These are phyloP conservation scores for Apiospora phragmitis DNA, from an alignment of 2,329 filamentous ascomycete genomes.

Conservation along the genomic window DNA sequence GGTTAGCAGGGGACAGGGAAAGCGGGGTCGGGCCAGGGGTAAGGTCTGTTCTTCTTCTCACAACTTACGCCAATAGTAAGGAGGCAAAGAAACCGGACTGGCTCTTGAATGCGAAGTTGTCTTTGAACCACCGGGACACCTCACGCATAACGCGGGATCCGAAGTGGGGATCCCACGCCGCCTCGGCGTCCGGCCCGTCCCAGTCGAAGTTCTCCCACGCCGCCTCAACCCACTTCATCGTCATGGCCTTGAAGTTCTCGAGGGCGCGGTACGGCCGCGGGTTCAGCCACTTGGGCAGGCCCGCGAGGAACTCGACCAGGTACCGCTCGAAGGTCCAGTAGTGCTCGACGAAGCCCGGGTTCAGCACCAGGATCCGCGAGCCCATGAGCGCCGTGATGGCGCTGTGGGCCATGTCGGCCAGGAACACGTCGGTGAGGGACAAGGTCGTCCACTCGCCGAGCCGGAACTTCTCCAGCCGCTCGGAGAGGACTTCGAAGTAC, in stretches of 20 bases:
- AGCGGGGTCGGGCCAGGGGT: neutral
- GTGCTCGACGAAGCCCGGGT: constrained; percentile 25
- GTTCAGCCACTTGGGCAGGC: constrained; percentile 25
- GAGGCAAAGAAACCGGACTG: constrained; percentile 2
- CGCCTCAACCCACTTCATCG: constrained; percentile 14
- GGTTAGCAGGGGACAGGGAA: neutral
- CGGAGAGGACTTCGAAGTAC: constrained; percentile 19
- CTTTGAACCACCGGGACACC: constrained; percentile 21
- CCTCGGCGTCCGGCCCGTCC: constrained; percentile 16
- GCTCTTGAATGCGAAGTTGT: constrained; percentile 17
- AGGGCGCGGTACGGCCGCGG: constrained; percentile 18
- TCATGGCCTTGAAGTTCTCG: constrained; percentile 19
- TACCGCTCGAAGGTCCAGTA: constrained; percentile 28
- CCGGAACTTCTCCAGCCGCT: constrained; percentile 15
- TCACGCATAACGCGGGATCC: constrained; percentile 25
- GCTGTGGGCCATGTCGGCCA: constrained; percentile 22
- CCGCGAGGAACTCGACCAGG: constrained; percentile 21
- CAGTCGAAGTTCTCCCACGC: constrained; percentile 22
- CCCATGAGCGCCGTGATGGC: constrained; percentile 26
- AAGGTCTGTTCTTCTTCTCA: neutral
- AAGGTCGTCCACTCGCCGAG: constrained; percentile 22
- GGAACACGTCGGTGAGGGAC: constrained; percentile 21
- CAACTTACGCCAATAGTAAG: constrained; percentile 18
- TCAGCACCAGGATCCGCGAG: constrained; percentile 22
- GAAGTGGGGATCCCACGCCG: constrained; percentile 30